Evolutionary conservation across 257 asterid genomes (phyloP).

Genomic region (Thymus quinquecostatus): DNA sequence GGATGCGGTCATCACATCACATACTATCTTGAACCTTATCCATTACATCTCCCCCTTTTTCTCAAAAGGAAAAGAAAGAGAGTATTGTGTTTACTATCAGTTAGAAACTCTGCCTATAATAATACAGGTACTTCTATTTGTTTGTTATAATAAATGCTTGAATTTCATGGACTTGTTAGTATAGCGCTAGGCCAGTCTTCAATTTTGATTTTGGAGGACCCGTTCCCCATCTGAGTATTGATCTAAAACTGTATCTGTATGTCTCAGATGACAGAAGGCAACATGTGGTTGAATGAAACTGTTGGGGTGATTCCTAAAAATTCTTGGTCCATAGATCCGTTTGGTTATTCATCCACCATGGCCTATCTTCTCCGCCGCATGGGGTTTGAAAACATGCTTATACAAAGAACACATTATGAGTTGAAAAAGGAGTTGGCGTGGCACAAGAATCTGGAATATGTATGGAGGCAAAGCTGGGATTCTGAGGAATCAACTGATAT

Average conservation of each 20-base stretch:
- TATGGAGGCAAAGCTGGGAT: constrained; percentile 99
- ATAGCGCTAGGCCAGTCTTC: constrained; percentile 7
- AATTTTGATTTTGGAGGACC: constrained; percentile 7
- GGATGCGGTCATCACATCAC: constrained; percentile 6
- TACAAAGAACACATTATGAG: constrained; percentile 98
- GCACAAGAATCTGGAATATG: constrained; percentile 79
- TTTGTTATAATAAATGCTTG: constrained; percentile 9
- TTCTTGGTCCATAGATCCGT: constrained; percentile 97
- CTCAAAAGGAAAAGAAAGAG: neutral
- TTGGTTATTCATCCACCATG: constrained; percentile 98
- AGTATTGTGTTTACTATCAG: neutral
- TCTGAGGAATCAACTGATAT: constrained; percentile 93
- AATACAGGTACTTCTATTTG: constrained; percentile 3
- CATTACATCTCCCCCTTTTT: neutral
- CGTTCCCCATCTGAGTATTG: constrained; percentile 15
- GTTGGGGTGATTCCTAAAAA: constrained; percentile 89
- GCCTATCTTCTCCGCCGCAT: constrained; percentile 97
- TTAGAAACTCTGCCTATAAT: neutral
- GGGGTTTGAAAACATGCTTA: constrained; percentile 99
- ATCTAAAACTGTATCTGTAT: constrained; percentile 28
- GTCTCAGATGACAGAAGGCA: constrained; percentile 88
- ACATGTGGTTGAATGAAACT: constrained; percentile 97
- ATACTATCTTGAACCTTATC: too few species aligned
- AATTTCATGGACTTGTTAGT: neutral
- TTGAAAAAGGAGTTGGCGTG: constrained; percentile 88